Evolutionary conservation across 768 basidiomycete genomes (phyloP).

Genomic region (Naganishia kalamii): DNA sequence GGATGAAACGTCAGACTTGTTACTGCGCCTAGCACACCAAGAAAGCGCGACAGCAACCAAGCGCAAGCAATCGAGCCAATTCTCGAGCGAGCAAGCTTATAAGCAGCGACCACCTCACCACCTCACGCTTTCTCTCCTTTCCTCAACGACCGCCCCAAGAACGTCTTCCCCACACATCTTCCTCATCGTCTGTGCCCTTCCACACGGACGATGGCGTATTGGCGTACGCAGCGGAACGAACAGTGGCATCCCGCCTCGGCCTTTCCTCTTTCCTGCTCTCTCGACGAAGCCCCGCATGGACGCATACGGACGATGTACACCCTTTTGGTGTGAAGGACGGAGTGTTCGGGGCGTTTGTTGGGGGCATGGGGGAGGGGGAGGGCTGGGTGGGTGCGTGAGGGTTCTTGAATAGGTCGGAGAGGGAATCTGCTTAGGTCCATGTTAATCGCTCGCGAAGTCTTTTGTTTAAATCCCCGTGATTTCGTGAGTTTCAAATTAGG

Average conservation of each 20-base stretch:
- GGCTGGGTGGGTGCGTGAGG: neutral
- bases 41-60: neutral
- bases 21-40: neutral
- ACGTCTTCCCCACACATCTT: constrained; percentile 17
- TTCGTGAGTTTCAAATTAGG: constrained; percentile 19
- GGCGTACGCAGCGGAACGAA: constrained; percentile 18
- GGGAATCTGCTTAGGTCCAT: constrained; percentile 16
- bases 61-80: neutral
- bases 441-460: constrained; percentile 19
- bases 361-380: neutral
- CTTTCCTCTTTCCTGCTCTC: neutral
- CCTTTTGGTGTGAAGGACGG: constrained; percentile 20
- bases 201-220: constrained; percentile 16
- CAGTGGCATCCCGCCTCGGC: constrained; percentile 6
- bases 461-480: constrained; percentile 13
- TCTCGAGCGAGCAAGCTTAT: neutral
- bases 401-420: constrained; percentile 19
- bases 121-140: neutral
- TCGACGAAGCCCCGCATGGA: neutral
- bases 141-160: constrained; percentile 15
- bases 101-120: neutral
- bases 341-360: constrained; percentile 8
- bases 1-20: too few relatives aligned
- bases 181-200: constrained; percentile 13
- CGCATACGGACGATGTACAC: constrained; percentile 18